These are phyloP conservation scores for Chaetomiaceae sp. DNA, from an alignment of 2,329 filamentous ascomycete genomes.

Conservation along the genomic window DNA sequence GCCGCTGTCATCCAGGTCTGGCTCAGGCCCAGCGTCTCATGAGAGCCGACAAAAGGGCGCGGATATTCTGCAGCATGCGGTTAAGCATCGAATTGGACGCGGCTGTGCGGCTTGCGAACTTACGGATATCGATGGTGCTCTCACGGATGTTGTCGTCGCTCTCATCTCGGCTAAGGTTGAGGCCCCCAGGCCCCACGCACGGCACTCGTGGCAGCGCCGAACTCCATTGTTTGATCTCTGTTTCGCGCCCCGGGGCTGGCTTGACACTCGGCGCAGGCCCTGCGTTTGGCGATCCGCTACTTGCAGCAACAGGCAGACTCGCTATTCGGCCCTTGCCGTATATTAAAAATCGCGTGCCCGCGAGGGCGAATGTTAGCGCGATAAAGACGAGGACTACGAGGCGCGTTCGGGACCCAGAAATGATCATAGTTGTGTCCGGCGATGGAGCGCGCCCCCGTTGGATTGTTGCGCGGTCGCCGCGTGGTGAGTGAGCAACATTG, in stretches of 20 bases:
- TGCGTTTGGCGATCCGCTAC: neutral
- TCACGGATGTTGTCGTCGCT: constrained; percentile 5
- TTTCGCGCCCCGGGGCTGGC: neutral
- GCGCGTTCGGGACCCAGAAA: too few relatives aligned
- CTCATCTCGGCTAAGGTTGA: neutral
- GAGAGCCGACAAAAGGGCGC: constrained; percentile 4
- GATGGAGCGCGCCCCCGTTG: too few relatives aligned
- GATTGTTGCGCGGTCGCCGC: too few relatives aligned
- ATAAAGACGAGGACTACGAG: too few relatives aligned
- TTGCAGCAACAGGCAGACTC: neutral
- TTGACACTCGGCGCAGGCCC: neutral
- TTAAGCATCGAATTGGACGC: neutral
- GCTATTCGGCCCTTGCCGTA: too few relatives aligned
- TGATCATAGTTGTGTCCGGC: too few relatives aligned
- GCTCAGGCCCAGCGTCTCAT: constrained; percentile 1
- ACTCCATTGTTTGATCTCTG: constrained; percentile 2
- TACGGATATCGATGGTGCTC: constrained; percentile 3
- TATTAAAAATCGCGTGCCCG: too few relatives aligned
- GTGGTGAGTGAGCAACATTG: too few relatives aligned
- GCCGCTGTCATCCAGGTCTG: constrained; percentile 11
- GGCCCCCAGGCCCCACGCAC: neutral
- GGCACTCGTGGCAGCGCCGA: neutral
- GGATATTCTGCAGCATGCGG: neutral
- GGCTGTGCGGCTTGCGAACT: neutral
- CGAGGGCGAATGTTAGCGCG: too few relatives aligned